These are phyloP conservation scores for Diaporthe australafricana DNA, from an alignment of 2,329 filamentous ascomycete genomes.

Conservation along the genomic window DNA sequence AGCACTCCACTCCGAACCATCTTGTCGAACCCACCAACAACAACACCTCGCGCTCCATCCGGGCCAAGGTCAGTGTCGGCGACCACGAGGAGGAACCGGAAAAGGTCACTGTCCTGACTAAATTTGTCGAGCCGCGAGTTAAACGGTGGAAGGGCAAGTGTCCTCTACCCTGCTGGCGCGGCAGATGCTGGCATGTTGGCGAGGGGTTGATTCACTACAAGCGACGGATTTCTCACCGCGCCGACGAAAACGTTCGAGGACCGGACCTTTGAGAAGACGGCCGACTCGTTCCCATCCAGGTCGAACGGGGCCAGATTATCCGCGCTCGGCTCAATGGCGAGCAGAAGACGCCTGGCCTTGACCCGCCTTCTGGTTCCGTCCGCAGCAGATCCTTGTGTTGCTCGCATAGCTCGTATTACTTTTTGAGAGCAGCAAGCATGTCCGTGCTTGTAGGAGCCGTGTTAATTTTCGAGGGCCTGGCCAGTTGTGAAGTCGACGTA, in stretches of 20 bases:
- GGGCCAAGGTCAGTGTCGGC: background rate
- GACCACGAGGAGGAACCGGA: background rate
- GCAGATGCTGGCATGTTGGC: slow-evolving; percentile 32
- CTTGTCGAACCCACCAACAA: background rate
- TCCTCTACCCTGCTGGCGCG: background rate
- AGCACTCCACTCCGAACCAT: slow-evolving; percentile 1
- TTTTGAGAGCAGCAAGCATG: background rate
- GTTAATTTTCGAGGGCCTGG: background rate
- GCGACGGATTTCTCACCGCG: slow-evolving; percentile 38
- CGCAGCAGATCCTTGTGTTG: slow-evolving; percentile 6
- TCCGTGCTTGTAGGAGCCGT: background rate
- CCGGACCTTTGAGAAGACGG: slow-evolving; percentile 49
- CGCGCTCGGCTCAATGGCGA: slow-evolving; percentile 50
- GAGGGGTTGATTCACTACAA: slow-evolving; percentile 38
- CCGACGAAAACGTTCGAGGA: slow-evolving; percentile 48
- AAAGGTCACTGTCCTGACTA: slow-evolving; percentile 7
- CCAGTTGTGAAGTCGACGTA: slow-evolving; percentile 9
- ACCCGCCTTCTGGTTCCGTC: slow-evolving; percentile 38
- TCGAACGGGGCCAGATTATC: slow-evolving; percentile 48
- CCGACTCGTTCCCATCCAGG: slow-evolving; percentile 45
- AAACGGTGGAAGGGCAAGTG: background rate
- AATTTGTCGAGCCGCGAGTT: background rate
- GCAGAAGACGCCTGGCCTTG: slow-evolving; percentile 49
- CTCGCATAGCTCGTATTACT: background rate
- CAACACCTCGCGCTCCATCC: background rate